Evolutionary conservation across 352 stramenopile genomes (phyloP).

Genomic region (Globisporangium polare): DNA sequence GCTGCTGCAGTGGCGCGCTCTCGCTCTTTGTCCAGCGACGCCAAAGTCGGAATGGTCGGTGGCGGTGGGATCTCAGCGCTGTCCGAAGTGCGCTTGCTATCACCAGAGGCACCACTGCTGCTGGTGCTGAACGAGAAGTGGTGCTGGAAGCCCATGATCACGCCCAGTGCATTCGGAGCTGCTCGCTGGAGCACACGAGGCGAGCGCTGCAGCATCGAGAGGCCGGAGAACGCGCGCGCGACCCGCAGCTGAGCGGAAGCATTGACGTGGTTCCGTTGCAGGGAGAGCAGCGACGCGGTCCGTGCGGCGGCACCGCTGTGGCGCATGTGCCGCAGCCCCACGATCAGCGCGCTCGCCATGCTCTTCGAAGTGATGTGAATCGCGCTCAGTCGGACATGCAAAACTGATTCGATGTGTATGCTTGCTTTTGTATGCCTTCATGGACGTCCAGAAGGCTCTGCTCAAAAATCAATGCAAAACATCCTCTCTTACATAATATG

Average conservation of each 20-base stretch:
- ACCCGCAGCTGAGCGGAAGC: not conserved
- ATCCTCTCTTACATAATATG: too few relatives aligned
- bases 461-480: too few relatives aligned
- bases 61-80: not conserved
- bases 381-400: too few relatives aligned
- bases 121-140: conserved; percentile 1
- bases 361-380: not conserved
- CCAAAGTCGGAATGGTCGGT: conserved; percentile 4
- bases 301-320: not conserved
- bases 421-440: too few relatives aligned
- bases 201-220: not conserved
- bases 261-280: not conserved
- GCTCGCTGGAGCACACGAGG: not conserved
- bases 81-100: not conserved
- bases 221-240: not conserved
- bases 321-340: conserved; percentile 9
- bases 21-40: conserved; percentile 5
- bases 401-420: not conserved
- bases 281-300: not conserved
- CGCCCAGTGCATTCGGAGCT: not conserved
- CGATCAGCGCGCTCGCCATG: conserved; percentile 6
- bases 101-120: not conserved
- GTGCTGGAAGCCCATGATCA: conserved; percentile 2
- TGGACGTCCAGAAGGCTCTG: too few relatives aligned
- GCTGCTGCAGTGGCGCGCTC: too few relatives aligned